Evolutionary conservation across 2,329 filamentous ascomycete species (phyloP), one percentile per base, ranked within the genome.

Genomic region (Fusarium siculi): DNA sequence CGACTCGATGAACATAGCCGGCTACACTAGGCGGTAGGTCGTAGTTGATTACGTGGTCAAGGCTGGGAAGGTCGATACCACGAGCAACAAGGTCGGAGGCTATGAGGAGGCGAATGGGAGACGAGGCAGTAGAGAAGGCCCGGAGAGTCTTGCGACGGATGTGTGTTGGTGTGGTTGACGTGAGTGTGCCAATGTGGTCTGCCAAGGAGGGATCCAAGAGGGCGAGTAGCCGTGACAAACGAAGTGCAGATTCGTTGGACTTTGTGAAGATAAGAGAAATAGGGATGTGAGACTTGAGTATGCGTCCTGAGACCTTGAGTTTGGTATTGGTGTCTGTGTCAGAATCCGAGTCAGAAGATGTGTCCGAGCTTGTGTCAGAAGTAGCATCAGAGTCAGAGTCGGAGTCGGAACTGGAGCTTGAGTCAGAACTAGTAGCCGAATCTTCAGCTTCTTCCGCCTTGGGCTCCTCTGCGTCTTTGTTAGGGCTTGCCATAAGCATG

Each of bases 31-130:
- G 88, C 0, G 96, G 96, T 57, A 98, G 87, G 80, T 98, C 96
- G 85, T 98, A 98, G 84, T 97, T 98, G 82, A 98, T 86, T 52
- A 98, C 94, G 79, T 97, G 93, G 40, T 91, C 91, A 52, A 98
- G 88, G 52, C 89, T 88, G 2, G 90, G 89, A 18, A 97, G 87
- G 81, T 98, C 96, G 32, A 98, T 90, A 77, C 96, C 96, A 72
- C 96, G 93, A 5, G 95, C 94, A 2, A 96, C 94, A n/a, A 97
- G 92, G 80, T 98, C 96, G 0, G 96, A 97, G 2, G 95, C 95
- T 50, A 98, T 92, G 47, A 98, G 89, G 52, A 97, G 90, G 11
- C 91, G 91, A 32, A 93, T 82, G 65, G 89, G 90, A 5, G 87
- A 85, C 77, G 94, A 93, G 6, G 88, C 86, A 66, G 89, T 89